Base-by-base conservation (phyloP, 352 stramenopile genomes). In the Saprolegnia diclina region DNA sequence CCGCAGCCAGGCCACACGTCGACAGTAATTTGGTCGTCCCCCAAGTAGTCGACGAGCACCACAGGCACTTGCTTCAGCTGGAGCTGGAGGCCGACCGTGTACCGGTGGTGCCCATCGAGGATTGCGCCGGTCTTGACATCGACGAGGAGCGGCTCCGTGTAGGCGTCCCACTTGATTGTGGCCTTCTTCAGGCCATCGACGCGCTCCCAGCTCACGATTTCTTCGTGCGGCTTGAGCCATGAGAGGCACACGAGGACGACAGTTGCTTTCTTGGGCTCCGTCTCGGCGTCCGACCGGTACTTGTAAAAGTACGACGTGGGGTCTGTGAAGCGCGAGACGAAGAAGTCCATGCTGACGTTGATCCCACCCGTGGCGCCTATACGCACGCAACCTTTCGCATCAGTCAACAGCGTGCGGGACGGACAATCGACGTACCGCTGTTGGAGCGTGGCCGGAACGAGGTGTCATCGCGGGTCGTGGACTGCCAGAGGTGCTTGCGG, bases 251-350 rank as follows among this genome's bases (percentile, higher is more conserved):
- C 87, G 24, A 94, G 83, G 66, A 92, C 80, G 56, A 94, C 87
- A 52, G 90, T 75, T 3, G 81, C 81, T 59, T 92, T 92, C 71
- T 89, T 77, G 9, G 85, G 85, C 37, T 67, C 55, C 16, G 21
- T 10, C n/a, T 56, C 52, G 4, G 65, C 76, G 65, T 92, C 85
- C 53, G 80, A 89, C 64, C 83, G 85, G 72, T 92, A 94, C 57
- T 81, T 80, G 62, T 85, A 94, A 72, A 94, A 94, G 73, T 92
- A 94, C 24, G 87, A 94, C 52, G 87, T 92, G 56, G 85, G 84
- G 68, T 94, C 87, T 19, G 81, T 90, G 56, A 91, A 79, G 5
- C 87, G 83, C 35, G 85, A 87, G 14, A 91, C 72, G 64, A 94
- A 89, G 63, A 94, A 94, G 44, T 84, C 77, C 35, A 88, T 75